Base-by-base conservation (phyloP, 352 stramenopile species). In the Phytophthora megakarya region DNA sequence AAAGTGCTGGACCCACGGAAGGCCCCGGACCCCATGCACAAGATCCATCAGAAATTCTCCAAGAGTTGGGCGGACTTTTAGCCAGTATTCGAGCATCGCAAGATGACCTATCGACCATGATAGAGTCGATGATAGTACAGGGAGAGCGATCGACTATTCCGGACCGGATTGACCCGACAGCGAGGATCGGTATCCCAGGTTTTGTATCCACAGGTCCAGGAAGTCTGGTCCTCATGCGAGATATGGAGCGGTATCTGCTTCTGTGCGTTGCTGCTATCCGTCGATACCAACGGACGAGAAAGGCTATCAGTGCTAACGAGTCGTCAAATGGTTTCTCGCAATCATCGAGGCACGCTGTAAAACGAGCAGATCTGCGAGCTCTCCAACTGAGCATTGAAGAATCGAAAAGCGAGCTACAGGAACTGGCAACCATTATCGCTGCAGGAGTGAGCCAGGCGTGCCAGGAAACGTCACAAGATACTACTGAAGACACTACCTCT, bases 321-420 rank as follows among this genome's bases (percentile, higher is more conserved):
- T 11, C 35, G 42, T 13, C 35, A 2, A 51, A 10, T 55, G 42
- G 37, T 5, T 42, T 37, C 1, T 49, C 28, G 3, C 43, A 52
- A 35, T 7, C 42, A 49, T 22, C 52, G 15, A 47, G 30, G 21
- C 40, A 28, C 44, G 21, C 23, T n/a, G 42, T 25, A 7, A 70
- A 62, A 28, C 52, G 63, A 54, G 13, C 51, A 19, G 54, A 76
- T 5, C 28, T 76, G 21, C 56, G 53, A 35, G 57, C 68, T 32
- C 53, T 76, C 22, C 68, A 76, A n/a, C 28, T 73, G 21, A 49
- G 48, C 22, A 76, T 76, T 45, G 68, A 76, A 60, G 63, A 76
- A 33, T 73, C 68, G 5, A 73, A 72, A n/a, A 39, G 16, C 12
- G 68, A 76, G 19, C 58, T 76, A 7, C 58, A 61, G n/a, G 63